A percentile compares a stretch with the other conserved stretches of the same genome.
phyloP scores from a whole-genome alignment of 2,329 filamentous ascomycete species.

The Botrytis cinerea region DNA sequence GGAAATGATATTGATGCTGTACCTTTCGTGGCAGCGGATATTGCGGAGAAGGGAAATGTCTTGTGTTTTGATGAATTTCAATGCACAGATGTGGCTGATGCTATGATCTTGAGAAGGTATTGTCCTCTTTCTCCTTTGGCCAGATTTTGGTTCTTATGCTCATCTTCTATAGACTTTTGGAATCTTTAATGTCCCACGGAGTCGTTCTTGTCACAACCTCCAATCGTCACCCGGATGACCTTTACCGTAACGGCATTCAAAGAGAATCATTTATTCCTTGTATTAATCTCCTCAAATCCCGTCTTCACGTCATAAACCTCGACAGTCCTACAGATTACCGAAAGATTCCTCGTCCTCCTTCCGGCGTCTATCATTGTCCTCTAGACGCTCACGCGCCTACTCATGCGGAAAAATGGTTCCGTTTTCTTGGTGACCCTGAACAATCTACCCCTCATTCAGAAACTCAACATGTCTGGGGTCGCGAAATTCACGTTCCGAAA shows the following conservation, averaged over 20 bases:
- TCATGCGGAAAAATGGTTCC: slow-evolving; percentile 94
- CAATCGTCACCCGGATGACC: slow-evolving; percentile 91
- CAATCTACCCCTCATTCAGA: slow-evolving; percentile 72
- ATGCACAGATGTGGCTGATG: slow-evolving; percentile 96
- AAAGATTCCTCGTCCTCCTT: slow-evolving; percentile 90
- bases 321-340: slow-evolving; percentile 96
- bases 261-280: slow-evolving; percentile 93
- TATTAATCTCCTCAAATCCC: slow-evolving; percentile 84
- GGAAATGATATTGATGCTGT: slow-evolving; percentile 89
- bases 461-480: slow-evolving; percentile 86
- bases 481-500: slow-evolving; percentile 81
- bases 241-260: slow-evolving; percentile 98
- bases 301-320: slow-evolving; percentile 87
- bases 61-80: slow-evolving; percentile 99
- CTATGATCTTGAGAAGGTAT: slow-evolving; percentile 88
- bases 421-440: slow-evolving; percentile 79
- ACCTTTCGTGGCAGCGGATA: slow-evolving; percentile 91
- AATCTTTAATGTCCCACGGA: slow-evolving; percentile 93
- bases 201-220: slow-evolving; percentile 94
- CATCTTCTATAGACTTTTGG: slow-evolving; percentile 62
- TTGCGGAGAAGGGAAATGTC: slow-evolving; percentile 81
- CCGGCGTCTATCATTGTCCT: slow-evolving; percentile 90
- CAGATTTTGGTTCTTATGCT: slow-evolving; percentile 12
- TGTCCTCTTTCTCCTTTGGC: slow-evolving; percentile 22
- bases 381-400: slow-evolving; percentile 74